These are phyloP conservation scores for Podaxis sp. DNA, from an alignment of 768 basidiomycete species.

Conservation along the genomic window DNA sequence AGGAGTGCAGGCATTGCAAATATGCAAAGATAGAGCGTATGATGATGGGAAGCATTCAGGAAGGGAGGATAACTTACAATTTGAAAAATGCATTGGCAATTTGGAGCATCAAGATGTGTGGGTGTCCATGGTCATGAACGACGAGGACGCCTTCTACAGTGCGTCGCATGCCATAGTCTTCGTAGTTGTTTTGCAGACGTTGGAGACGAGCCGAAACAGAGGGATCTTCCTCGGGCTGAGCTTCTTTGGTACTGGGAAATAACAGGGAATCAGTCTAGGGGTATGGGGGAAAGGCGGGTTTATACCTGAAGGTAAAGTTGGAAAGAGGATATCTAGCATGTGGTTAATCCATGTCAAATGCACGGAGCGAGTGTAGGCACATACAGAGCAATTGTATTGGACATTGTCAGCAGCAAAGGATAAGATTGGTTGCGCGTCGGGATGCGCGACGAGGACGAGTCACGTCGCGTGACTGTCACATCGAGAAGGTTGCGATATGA, in stretches of 20 bases:
- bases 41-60: background rate
- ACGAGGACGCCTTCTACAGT: conserved; percentile 91
- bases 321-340: conserved; percentile 72
- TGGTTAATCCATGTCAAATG: background rate
- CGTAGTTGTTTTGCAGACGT: conserved; percentile 94
- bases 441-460: conserved; percentile 6
- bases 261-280: conserved; percentile 8
- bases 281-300: background rate
- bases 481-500: background rate
- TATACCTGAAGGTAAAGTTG: conserved; percentile 89
- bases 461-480: conserved; percentile 2
- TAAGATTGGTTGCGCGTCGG: conserved; percentile 41
- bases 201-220: conserved; percentile 93
- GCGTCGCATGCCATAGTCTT: conserved; percentile 93
- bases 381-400: conserved; percentile 52
- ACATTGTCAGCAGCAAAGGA: conserved; percentile 31
- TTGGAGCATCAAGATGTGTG: conserved; percentile 96
- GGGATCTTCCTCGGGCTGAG: conserved; percentile 96
- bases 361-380: conserved; percentile 16
- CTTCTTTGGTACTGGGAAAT: conserved; percentile 79
- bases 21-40: background rate
- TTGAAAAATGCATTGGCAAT: conserved; percentile 99
- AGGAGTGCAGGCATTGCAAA: background rate
- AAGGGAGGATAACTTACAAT: conserved; percentile 54
- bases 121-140: conserved; percentile 95